These are phyloP conservation scores for Solanum paucissectum DNA, from an alignment of 257 asterid species.

Conservation along the genomic window DNA sequence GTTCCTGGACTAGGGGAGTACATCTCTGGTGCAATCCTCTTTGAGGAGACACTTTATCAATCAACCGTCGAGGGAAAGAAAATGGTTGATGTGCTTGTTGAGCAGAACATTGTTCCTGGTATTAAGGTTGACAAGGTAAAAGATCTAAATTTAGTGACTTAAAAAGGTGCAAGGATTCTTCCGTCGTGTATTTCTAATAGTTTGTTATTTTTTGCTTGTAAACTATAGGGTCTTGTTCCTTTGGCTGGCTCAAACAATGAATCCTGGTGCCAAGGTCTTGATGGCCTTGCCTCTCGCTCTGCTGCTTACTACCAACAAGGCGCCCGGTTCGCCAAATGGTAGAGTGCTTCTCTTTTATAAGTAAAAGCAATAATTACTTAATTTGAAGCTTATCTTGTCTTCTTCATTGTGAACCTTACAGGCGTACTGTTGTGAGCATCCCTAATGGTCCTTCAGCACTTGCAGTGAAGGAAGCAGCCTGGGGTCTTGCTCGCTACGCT, in stretches of 20 bases:
- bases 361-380: neutral
- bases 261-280: slow-evolving; percentile 86
- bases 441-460: slow-evolving; percentile 67
- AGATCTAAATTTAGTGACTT: neutral
- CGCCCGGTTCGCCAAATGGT: slow-evolving; percentile 72
- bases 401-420: neutral
- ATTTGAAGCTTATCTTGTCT: neutral
- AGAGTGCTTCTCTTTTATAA: neutral
- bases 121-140: slow-evolving; percentile 59
- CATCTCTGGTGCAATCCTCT: slow-evolving; percentile 60
- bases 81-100: slow-evolving; percentile 55
- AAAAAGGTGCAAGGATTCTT: neutral
- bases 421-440: slow-evolving; percentile 79
- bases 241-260: slow-evolving; percentile 63
- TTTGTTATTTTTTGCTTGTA: neutral
- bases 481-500: slow-evolving; percentile 85
- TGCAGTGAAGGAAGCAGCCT: slow-evolving; percentile 80
- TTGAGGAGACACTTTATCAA: slow-evolving; percentile 64
- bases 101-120: slow-evolving; percentile 64
- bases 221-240: slow-evolving; percentile 55
- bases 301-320: slow-evolving; percentile 82
- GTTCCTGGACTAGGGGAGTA: slow-evolving; percentile 57
- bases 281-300: slow-evolving; percentile 70
- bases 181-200: neutral
- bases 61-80: slow-evolving; percentile 62